Evolutionary conservation across 495 filamentous ascomycete genomes (phyloP), one percentile per base, ranked within the genome.

Genomic region (Tirmania nivea): DNA sequence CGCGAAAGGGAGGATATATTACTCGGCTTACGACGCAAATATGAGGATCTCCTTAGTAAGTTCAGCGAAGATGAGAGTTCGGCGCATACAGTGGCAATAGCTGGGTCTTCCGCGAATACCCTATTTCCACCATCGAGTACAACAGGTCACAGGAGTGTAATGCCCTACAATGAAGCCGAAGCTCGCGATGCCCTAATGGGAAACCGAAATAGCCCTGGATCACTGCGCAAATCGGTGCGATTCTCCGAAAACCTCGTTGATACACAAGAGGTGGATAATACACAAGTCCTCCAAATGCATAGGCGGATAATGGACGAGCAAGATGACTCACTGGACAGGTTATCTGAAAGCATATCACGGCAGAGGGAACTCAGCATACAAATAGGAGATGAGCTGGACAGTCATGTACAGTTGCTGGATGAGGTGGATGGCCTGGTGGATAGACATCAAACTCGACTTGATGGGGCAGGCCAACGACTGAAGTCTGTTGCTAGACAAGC

Each of bases 341-440:
- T 97, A 21, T 85, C 87, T 10, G 77, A 78, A 57, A 84, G 78
- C 53, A 94, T 97, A 59, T 76, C 81, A n/a, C 79, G 89, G 50
- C 90, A 96, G 67, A 75, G 93, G 50, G 85, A 96, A 69, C 71
- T 97, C 59, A 85, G 81, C 59, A 90, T 95, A 64, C 84, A 87
- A 70, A 97, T 97, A 63, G 90, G 90, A 21, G 84, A 96, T 65
- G 90, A 97, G 72, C 71, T 97, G 21, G 90, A 97, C 56, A 78
- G 77, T 57, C 90, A 97, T 63, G 83, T 90, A 20, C 68, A 79
- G 62, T 69, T 97, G 70, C 70, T 97, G 42, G 90, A 92, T 68
- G 88, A 88, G 52, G 80, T 92, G 57, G 90, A 95, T 56, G 73
- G 73, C 21, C 72, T 78, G 54, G 81, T 88, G 36, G 86, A 93